Conservation (phyloP, 2,329 filamentous ascomycete genomes). For the Aureobasidium zeae region DNA sequence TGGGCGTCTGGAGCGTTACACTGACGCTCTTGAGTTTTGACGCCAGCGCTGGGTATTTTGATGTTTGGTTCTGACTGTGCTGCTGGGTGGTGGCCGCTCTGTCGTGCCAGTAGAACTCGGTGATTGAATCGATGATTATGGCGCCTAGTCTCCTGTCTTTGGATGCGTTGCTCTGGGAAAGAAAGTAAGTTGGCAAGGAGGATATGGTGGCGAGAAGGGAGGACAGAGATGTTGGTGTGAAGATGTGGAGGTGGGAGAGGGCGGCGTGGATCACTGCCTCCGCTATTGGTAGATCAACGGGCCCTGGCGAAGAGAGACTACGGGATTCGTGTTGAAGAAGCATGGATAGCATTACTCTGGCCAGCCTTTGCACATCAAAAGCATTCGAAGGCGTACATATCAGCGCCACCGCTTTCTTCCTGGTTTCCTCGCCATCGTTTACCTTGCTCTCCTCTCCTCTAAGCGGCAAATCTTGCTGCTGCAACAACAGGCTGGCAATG, state of each 20-base stretch:
- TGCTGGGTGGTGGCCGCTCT: conserved; percentile 28
- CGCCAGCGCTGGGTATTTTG: conserved; percentile 17
- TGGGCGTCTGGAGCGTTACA: conserved; percentile 20
- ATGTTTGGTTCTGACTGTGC: conserved; percentile 14
- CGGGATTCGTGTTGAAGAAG: too few relatives aligned
- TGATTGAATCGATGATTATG: conserved; percentile 47
- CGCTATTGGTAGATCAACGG: too few relatives aligned
- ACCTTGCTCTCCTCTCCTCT: too few relatives aligned
- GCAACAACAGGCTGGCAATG: conserved; percentile 43
- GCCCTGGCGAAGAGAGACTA: too few relatives aligned
- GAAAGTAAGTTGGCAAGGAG: conserved; percentile 42
- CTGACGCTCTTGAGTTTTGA: conserved; percentile 19
- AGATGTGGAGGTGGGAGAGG: conserved; percentile 50
- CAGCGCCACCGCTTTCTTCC: too few relatives aligned
- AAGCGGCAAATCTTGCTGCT: too few relatives aligned
- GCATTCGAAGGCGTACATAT: too few relatives aligned
- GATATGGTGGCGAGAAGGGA: conserved; percentile 43
- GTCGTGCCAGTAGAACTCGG: conserved; percentile 48
- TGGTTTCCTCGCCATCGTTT: too few relatives aligned
- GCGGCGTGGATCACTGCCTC: conserved; percentile 29
- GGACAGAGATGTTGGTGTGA: conserved; percentile 44
- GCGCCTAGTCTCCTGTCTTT: conserved; percentile 38
- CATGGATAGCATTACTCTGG: too few relatives aligned
- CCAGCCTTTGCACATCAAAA: too few relatives aligned
- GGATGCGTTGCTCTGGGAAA: conserved; percentile 39